A percentile compares a stretch with the other conserved stretches of the same genome.
phyloP scores from a whole-genome alignment of 306 rosid genomes.

The Rubus idaeus region DNA sequence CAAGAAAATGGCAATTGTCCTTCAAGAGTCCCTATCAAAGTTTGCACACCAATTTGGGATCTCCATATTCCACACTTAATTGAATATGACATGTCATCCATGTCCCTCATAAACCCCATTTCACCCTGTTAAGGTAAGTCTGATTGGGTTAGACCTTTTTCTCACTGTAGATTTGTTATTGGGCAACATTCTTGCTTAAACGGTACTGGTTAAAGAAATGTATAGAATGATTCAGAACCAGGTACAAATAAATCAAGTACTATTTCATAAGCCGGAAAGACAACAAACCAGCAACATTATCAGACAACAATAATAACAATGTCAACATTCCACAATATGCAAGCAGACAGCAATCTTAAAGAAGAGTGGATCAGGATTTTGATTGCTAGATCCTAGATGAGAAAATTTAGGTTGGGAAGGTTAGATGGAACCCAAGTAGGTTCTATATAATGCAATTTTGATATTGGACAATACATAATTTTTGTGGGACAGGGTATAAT shows the following conservation, averaged over 20 bases:
- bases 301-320: background rate
- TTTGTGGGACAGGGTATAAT: background rate
- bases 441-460: background rate
- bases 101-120: background rate
- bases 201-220: background rate
- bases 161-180: background rate
- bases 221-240: background rate
- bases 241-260: background rate
- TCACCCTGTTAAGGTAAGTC: background rate
- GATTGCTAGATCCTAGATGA: background rate
- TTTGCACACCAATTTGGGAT: conserved; percentile 1
- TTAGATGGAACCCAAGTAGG: background rate
- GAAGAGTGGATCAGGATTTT: background rate
- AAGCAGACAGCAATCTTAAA: background rate
- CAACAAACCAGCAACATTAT: background rate
- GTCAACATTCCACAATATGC: background rate
- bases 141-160: background rate
- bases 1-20: background rate
- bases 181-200: background rate
- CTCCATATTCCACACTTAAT: background rate
- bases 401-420: background rate
- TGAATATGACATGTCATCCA: background rate
- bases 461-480: background rate
- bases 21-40: background rate
- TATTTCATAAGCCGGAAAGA: background rate